These are phyloP conservation scores for Amyloporia xantha DNA, from an alignment of 768 basidiomycete species.

Conservation along the genomic window DNA sequence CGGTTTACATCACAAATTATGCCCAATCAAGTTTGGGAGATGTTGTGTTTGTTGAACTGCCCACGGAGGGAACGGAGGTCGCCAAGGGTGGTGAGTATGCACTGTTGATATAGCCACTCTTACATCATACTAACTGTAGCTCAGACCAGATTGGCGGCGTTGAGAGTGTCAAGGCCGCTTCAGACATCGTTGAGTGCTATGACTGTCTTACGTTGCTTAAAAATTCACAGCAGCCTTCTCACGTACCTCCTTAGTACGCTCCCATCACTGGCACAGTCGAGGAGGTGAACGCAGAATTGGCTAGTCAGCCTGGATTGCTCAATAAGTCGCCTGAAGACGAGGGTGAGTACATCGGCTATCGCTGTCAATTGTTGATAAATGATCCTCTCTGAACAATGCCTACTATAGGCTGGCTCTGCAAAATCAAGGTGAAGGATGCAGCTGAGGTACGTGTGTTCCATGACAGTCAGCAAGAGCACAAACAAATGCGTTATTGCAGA, in stretches of 20 bases:
- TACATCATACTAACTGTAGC: not conserved
- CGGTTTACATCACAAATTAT: slow-evolving; percentile 83
- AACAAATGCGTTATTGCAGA: slow-evolving; percentile 29
- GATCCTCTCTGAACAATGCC: not conserved
- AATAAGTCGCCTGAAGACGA: slow-evolving; percentile 84
- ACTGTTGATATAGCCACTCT: not conserved
- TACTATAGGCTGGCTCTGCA: slow-evolving; percentile 82
- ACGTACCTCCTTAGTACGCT: slow-evolving; percentile 83
- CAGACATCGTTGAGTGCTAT: slow-evolving; percentile 68
- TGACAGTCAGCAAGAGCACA: too few relatives aligned
- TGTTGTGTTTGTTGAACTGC: slow-evolving; percentile 95
- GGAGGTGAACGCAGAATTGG: slow-evolving; percentile 70
- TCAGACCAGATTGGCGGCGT: slow-evolving; percentile 85
- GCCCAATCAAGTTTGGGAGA: slow-evolving; percentile 91
- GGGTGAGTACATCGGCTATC: too few relatives aligned
- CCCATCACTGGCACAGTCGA: slow-evolving; percentile 83
- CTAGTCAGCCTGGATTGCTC: slow-evolving; percentile 65
- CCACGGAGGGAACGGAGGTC: slow-evolving; percentile 53
- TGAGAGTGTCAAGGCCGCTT: slow-evolving; percentile 94
- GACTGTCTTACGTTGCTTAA: not conserved
- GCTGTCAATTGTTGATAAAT: not conserved
- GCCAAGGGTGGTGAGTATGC: slow-evolving; percentile 62
- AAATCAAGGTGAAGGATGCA: slow-evolving; percentile 74
- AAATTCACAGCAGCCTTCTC: not conserved
- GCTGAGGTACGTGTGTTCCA: slow-evolving; percentile 48